Evolutionary conservation across 768 basidiomycete genomes (phyloP).

Genomic region (Mycena amicta): DNA sequence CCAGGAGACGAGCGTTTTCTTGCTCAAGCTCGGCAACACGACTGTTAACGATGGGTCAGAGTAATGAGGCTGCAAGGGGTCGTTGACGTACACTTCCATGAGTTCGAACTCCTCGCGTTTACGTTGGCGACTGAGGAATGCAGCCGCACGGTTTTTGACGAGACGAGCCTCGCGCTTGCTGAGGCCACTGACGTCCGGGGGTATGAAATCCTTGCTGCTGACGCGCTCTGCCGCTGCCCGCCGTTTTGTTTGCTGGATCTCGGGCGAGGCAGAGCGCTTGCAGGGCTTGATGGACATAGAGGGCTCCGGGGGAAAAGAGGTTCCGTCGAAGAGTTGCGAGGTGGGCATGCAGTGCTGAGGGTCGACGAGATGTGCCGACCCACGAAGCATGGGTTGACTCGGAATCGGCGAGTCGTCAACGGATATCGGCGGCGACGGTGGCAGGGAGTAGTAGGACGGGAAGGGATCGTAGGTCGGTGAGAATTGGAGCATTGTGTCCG

Average conservation of each 20-base stretch:
- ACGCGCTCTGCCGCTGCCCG: conserved; percentile 52
- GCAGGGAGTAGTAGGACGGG: conserved; percentile 50
- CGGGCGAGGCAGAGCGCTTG: conserved; percentile 51
- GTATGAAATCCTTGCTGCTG: conserved; percentile 80
- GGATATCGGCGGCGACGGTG: conserved; percentile 53
- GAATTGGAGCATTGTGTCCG: conserved; percentile 31
- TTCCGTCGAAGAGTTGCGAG: conserved; percentile 72
- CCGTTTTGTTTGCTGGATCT: conserved; percentile 44
- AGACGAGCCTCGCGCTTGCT: conserved; percentile 90
- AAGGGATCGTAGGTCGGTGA: conserved; percentile 44
- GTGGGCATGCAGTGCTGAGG: conserved; percentile 67
- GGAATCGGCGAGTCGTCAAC: conserved; percentile 51
- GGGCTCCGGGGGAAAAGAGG: conserved; percentile 36
- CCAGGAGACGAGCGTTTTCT: conserved; percentile 75
- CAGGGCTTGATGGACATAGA: conserved; percentile 28
- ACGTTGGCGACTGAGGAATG: conserved; percentile 87
- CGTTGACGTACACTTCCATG: conserved; percentile 80
- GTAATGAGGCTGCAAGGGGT: conserved; percentile 14
- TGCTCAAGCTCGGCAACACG: conserved; percentile 84
- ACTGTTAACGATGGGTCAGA: conserved; percentile 40
- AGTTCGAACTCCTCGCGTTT: conserved; percentile 91
- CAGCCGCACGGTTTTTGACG: conserved; percentile 90
- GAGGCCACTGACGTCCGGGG: conserved; percentile 85
- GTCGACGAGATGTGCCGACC: conserved; percentile 48
- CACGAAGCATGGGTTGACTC: conserved; percentile 44